Conservation (phyloP, 169 alveolate species). For the Ichthyophthirius multifiliis region DNA sequence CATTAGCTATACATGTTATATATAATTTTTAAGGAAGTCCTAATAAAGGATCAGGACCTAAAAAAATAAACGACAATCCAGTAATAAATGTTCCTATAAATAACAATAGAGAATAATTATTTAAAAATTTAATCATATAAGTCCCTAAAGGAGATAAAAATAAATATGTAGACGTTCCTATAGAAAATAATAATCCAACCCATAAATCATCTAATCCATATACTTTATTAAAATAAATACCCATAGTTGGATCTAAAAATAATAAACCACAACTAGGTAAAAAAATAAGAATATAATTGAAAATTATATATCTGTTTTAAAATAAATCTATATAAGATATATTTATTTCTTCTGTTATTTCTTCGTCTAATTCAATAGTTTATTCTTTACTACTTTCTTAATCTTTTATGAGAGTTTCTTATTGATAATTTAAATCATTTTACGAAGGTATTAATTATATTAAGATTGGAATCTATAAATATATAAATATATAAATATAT, state of each 20-base stretch:
- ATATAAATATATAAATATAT: no score
- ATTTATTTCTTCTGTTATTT: background rate
- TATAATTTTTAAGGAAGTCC: background rate
- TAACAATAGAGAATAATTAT: background rate
- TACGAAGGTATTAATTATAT: no score
- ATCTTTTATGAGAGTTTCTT: no score
- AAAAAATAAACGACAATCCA: background rate
- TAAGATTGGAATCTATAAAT: background rate
- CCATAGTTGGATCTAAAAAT: background rate
- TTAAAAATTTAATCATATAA: background rate
- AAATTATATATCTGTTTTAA: background rate
- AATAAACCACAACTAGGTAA: background rate
- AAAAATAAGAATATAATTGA: background rate
- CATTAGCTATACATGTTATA: background rate
- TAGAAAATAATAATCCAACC: background rate
- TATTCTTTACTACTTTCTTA: no score
- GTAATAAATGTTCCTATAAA: background rate
- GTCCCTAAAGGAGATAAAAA: background rate
- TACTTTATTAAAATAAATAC: background rate
- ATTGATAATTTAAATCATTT: no score
- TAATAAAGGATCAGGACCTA: background rate
- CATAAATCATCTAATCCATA: conserved; percentile 2
- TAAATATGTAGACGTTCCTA: background rate
- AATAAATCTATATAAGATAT: background rate
- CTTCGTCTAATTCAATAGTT: background rate